Base-by-base conservation (phyloP, 306 rosid genomes). In the Fragaria nilgerrensis region DNA sequence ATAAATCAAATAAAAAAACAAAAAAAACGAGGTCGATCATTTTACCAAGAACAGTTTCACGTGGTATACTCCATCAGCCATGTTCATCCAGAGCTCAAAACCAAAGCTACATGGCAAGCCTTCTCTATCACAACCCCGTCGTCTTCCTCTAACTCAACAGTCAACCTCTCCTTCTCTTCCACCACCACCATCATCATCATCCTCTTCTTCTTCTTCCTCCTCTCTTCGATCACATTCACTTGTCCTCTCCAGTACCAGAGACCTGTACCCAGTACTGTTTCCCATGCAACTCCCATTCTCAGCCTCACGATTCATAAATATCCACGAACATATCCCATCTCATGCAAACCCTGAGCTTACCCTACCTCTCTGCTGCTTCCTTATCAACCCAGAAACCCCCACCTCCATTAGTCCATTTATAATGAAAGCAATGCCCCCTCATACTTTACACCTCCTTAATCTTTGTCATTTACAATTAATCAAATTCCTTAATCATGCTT, bases 51-150 rank as follows among this genome's bases (percentile, higher is more conserved):
- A 78, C 58, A 19, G 23, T 39, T 53, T 72, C 87, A 81, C 84
- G 82, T 78, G 87, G 79, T 49, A 29, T 55, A 75, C 69, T 76
- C 73, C 58, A 75, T 78, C 76, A 73, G 68, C 84, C 85, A 86
- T 86, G 87, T 81, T 81, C 80, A 53, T 72, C 75, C 15, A 78
- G 43, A 72, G 39, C 16, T 67, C 23, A 61, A 71, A 71, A 23
- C 41, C 23, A 55, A 55, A 65, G 64, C 85, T 81, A 86, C 69
- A 34, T 67, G 85, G 84, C 89, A 87, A 85, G 74, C 74, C 67
- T 62, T 62, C 12, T 62, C 68, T 27, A 2, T 62, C 10, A 14
- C 66, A 11, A 9, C 3, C 41, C 39, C 68, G 9, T 62, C 41
- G 74, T 73, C 84, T 73, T 77, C 81, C 74, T 75, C 74, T 16